phyloP scores from a whole-genome alignment of 257 asterid genomes.

The Leonotis leonurus region DNA sequence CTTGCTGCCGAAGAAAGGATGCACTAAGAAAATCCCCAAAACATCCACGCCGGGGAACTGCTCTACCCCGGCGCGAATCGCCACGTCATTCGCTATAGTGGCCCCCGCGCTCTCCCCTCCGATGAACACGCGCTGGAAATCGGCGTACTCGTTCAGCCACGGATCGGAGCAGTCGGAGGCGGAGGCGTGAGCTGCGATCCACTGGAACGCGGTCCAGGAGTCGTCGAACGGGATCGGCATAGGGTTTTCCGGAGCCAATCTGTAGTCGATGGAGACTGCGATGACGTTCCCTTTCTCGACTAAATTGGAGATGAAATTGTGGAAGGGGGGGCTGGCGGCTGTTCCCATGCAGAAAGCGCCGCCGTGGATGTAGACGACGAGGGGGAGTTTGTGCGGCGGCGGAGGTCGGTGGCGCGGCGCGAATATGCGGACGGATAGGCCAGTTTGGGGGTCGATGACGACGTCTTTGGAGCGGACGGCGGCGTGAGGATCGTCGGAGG shows the following conservation, averaged over 20 bases:
- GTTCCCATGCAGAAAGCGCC: slow-evolving; percentile 60
- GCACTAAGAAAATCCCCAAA: slow-evolving; percentile 34
- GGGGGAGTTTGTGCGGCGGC: slow-evolving; percentile 30
- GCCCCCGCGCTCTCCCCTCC: slow-evolving; percentile 88
- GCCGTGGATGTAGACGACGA: slow-evolving; percentile 54
- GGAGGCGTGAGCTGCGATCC: slow-evolving; percentile 43
- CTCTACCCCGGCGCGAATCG: slow-evolving; percentile 40
- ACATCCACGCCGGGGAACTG: slow-evolving; percentile 18
- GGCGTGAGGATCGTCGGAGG: slow-evolving; percentile 34
- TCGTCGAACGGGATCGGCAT: slow-evolving; percentile 54
- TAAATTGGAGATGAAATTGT: slow-evolving; percentile 24
- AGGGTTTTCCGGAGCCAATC: slow-evolving; percentile 60
- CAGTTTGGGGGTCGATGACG: slow-evolving; percentile 28
- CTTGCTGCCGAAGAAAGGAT: slow-evolving; percentile 49
- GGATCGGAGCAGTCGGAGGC: slow-evolving; percentile 39
- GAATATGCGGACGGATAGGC: slow-evolving; percentile 41
- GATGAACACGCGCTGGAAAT: slow-evolving; percentile 39
- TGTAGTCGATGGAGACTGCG: slow-evolving; percentile 54
- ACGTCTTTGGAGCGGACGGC: slow-evolving; percentile 48
- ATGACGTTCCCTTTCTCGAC: slow-evolving; percentile 31
- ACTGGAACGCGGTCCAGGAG: slow-evolving; percentile 61
- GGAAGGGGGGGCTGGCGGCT: slow-evolving; percentile 19
- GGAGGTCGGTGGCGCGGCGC: slow-evolving; percentile 29
- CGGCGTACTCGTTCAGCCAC: slow-evolving; percentile 54
- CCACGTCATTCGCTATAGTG: slow-evolving; percentile 47